Evolutionary conservation across 345 rosid genomes (phyloP).

Genomic region (Melaleuca quinquenervia): DNA sequence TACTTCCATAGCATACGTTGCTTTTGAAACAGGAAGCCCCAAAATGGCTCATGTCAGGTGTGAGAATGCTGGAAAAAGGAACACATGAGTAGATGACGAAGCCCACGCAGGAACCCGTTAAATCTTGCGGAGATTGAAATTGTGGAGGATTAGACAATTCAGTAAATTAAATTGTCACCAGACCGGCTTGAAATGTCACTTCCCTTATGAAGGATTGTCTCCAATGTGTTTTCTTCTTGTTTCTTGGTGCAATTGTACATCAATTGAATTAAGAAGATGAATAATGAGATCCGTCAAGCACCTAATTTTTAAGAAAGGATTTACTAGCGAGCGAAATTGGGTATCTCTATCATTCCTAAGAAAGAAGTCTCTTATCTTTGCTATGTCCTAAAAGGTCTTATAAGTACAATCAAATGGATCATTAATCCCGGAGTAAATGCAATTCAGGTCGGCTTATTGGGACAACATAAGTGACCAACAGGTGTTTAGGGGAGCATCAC

Average conservation of each 20-base stretch:
- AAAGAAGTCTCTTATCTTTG: no score
- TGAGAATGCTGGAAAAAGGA: neutral
- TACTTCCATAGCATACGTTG: neutral
- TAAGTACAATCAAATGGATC: neutral
- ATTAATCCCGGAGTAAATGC: neutral
- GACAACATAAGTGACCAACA: no score
- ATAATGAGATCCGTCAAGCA: neutral
- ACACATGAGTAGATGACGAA: accelerated
- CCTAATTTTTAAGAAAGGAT: no score
- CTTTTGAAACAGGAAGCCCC: neutral
- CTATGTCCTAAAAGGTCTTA: no score
- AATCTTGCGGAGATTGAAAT: neutral
- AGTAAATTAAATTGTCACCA: no score
- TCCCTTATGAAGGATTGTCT: neutral
- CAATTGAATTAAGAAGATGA: neutral
- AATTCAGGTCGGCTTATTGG: neutral
- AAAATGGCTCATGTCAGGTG: neutral
- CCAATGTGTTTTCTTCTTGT: neutral
- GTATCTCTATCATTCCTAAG: no score
- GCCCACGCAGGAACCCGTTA: accelerated
- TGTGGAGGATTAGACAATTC: neutral
- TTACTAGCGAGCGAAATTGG: no score
- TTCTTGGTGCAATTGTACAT: neutral
- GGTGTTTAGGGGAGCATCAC: no score
- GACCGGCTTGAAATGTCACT: no score